A percentile compares a stretch with the other conserved stretches of the same genome.
Evolutionary conservation across 176 grass and related monocot genomes (phyloP).

Genomic region (Neostapfia colusana): DNA sequence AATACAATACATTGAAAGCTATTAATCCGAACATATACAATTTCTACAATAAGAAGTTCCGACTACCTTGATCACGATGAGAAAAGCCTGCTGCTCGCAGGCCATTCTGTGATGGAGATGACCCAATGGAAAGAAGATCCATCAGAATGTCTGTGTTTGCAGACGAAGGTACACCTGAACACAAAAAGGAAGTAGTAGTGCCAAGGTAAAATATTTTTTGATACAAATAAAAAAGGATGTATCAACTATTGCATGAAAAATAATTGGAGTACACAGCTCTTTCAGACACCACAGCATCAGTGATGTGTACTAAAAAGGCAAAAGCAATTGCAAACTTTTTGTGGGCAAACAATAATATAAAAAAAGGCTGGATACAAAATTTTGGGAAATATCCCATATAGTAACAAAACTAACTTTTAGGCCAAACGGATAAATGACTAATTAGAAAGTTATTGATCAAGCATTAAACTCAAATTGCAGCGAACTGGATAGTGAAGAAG

Average conservation of each 20-base stretch:
- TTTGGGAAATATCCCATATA: slow-evolving; percentile 1
- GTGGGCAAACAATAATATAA: not conserved
- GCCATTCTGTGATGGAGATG: slow-evolving; percentile 72
- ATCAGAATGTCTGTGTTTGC: slow-evolving; percentile 74
- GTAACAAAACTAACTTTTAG: slow-evolving; percentile 17
- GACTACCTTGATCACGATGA: slow-evolving; percentile 48
- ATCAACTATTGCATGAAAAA: not conserved
- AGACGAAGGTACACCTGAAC: slow-evolving; percentile 46
- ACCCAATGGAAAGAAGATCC: slow-evolving; percentile 90
- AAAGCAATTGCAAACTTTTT: not conserved
- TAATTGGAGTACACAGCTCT: slow-evolving; percentile 27
- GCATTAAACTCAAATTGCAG: not conserved
- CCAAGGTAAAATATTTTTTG: slow-evolving; percentile 14
- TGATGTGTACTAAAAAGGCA: not conserved
- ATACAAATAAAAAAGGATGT: slow-evolving; percentile 10
- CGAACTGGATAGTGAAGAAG: not conserved
- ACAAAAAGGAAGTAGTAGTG: slow-evolving; percentile 16
- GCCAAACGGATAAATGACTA: not conserved
- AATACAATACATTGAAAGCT: slow-evolving; percentile 20
- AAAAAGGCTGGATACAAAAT: not conserved
- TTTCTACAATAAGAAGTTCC: slow-evolving; percentile 22
- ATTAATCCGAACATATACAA: slow-evolving; percentile 11
- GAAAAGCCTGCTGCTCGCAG: slow-evolving; percentile 22
- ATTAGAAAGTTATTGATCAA: not conserved
- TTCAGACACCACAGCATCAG: not conserved